A percentile compares a stretch with the other conserved stretches of the same genome.
Conservation (phyloP, 805 yeast genomes). For the Suhomyces sp. region DNA sequence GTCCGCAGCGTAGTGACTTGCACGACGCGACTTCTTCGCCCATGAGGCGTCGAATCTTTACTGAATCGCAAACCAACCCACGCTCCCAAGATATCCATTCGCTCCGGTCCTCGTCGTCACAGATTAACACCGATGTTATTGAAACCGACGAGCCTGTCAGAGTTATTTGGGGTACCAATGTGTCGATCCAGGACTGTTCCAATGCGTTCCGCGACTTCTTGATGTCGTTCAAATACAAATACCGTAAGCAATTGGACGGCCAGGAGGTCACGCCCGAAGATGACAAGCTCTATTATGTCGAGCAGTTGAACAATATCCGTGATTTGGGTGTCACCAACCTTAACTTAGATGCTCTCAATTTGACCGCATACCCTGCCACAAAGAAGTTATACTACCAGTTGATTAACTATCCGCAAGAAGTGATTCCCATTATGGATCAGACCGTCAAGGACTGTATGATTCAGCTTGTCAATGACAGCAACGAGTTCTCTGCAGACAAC, state of each 20-base stretch:
- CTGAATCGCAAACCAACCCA: slow-evolving; percentile 41
- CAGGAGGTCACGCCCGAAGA: slow-evolving; percentile 47
- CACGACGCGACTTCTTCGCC: slow-evolving; percentile 73
- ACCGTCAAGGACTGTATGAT: slow-evolving; percentile 87
- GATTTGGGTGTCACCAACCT: slow-evolving; percentile 76
- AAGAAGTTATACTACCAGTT: slow-evolving; percentile 80
- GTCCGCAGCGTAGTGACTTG: slow-evolving; percentile 73
- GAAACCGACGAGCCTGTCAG: slow-evolving; percentile 66
- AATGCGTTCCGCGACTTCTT: slow-evolving; percentile 78
- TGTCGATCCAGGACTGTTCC: slow-evolving; percentile 83
- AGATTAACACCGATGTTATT: slow-evolving; percentile 25
- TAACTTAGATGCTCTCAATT: slow-evolving; percentile 78
- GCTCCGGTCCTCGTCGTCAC: slow-evolving; percentile 23
- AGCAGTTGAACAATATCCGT: slow-evolving; percentile 70
- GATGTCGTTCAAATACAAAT: slow-evolving; percentile 76
- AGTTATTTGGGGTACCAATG: slow-evolving; percentile 98
- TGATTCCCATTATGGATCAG: slow-evolving; percentile 97
- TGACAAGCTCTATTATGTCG: slow-evolving; percentile 70
- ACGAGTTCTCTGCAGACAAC: slow-evolving; percentile 16
- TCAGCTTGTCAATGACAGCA: slow-evolving; percentile 56
- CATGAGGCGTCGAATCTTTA: slow-evolving; percentile 57
- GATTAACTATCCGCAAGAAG: slow-evolving; percentile 92
- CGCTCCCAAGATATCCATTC: slow-evolving; percentile 4
- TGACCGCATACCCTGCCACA: slow-evolving; percentile 72
- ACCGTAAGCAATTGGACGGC: slow-evolving; percentile 55